phyloP scores from a whole-genome alignment of 345 rosid species.

The Linum tenue region DNA sequence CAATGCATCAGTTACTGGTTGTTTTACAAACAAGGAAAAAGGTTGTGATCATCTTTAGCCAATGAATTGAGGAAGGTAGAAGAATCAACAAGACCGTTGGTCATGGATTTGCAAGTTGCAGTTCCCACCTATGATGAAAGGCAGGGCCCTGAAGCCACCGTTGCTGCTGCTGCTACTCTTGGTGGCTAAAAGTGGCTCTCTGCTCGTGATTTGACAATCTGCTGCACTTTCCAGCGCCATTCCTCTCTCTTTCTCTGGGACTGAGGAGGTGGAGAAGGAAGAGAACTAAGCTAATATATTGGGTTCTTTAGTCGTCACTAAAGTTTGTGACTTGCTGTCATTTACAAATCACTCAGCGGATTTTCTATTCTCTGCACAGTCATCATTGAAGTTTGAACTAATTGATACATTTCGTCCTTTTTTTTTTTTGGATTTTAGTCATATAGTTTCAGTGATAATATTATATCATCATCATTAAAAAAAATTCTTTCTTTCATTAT shows the following conservation, averaged over 20 bases:
- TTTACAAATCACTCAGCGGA: too few species aligned
- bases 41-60: background rate
- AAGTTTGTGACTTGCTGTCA: too few species aligned
- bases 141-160: constrained; percentile 43
- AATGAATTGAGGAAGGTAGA: background rate
- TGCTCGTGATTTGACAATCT: background rate
- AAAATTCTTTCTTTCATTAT: too few species aligned
- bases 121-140: constrained; percentile 49
- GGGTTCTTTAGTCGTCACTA: too few species aligned
- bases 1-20: constrained; percentile 47
- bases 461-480: too few species aligned
- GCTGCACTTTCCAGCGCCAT: background rate
- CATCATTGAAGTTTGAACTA: too few species aligned
- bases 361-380: too few species aligned
- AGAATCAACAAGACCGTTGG: background rate
- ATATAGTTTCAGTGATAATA: too few species aligned
- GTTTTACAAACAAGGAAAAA: background rate
- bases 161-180: background rate
- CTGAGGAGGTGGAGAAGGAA: too few species aligned
- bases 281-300: too few species aligned
- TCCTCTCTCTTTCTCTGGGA: background rate
- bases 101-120: background rate
- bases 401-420: too few species aligned
- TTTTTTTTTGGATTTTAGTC: too few species aligned
- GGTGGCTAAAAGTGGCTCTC: constrained; percentile 23